Evolutionary conservation across 2,329 filamentous ascomycete species (phyloP).

Genomic region (Calonectria naviculata): DNA sequence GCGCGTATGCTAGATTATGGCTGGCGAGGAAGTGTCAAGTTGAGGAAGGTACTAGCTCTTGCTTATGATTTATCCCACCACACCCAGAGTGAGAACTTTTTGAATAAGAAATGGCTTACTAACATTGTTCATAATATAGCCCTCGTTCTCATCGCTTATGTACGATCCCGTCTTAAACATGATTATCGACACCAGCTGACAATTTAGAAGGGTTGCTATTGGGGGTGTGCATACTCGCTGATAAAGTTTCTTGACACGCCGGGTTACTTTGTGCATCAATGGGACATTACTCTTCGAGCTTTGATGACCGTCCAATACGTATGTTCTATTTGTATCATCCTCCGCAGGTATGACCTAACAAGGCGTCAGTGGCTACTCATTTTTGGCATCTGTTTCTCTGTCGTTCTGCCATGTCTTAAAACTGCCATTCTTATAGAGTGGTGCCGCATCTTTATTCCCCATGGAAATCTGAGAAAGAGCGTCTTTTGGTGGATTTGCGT

Average conservation of each 20-base stretch:
- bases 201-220: neutral
- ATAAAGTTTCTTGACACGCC: neutral
- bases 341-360: neutral
- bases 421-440: neutral
- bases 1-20: neutral
- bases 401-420: neutral
- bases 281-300: neutral
- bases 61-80: neutral
- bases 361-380: neutral
- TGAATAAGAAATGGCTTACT: neutral
- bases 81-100: neutral
- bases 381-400: neutral
- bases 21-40: neutral
- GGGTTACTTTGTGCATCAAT: neutral
- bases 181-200: neutral
- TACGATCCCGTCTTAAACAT: neutral
- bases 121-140: neutral
- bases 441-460: neutral
- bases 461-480: neutral
- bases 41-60: neutral
- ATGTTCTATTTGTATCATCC: neutral
- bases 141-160: neutral
- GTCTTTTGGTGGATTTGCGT: neutral
- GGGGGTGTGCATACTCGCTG: neutral
- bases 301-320: neutral